These are phyloP conservation scores for Helianthus tuberosus DNA, from an alignment of 129 eudicot genomes.

Conservation along the genomic window DNA sequence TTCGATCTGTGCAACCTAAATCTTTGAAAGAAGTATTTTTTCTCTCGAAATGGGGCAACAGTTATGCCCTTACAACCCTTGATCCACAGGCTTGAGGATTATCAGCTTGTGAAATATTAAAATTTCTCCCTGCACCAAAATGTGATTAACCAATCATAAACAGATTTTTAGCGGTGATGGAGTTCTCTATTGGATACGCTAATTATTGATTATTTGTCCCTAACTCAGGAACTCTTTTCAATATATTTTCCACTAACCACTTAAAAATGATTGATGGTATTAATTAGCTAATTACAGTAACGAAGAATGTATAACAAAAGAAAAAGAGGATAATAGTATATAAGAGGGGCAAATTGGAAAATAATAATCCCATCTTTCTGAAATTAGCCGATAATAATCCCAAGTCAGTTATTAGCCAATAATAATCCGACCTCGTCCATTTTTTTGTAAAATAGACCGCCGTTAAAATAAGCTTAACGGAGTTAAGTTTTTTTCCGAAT, in stretches of 20 bases:
- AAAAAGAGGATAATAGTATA: background rate
- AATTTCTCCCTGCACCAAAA: slow-evolving; percentile 24
- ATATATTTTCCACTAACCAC: background rate
- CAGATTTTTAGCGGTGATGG: background rate
- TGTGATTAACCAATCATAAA: slow-evolving; percentile 7
- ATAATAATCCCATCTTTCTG: too few relatives aligned
- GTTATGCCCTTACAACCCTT: slow-evolving; percentile 22
- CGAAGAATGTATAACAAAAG: background rate
- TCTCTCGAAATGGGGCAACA: slow-evolving; percentile 2
- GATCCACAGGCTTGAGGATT: slow-evolving; percentile 22
- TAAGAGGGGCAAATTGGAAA: too few relatives aligned
- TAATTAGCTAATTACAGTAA: background rate
- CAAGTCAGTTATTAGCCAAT: too few relatives aligned
- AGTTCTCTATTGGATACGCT: background rate
- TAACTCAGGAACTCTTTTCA: slow-evolving; percentile 3
- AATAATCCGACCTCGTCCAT: too few relatives aligned
- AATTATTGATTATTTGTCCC: background rate
- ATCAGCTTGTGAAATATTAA: slow-evolving; percentile 4
- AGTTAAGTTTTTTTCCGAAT: too few relatives aligned
- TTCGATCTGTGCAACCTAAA: background rate
- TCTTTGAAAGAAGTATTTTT: background rate
- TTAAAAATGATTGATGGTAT: background rate
- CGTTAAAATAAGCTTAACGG: too few relatives aligned
- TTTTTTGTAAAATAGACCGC: too few relatives aligned
- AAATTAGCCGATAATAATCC: too few relatives aligned